Evolutionary conservation across 2,329 filamentous ascomycete genomes (phyloP), one percentile per base, ranked within the genome.

Genomic region (Hymenoscyphus occultus): DNA sequence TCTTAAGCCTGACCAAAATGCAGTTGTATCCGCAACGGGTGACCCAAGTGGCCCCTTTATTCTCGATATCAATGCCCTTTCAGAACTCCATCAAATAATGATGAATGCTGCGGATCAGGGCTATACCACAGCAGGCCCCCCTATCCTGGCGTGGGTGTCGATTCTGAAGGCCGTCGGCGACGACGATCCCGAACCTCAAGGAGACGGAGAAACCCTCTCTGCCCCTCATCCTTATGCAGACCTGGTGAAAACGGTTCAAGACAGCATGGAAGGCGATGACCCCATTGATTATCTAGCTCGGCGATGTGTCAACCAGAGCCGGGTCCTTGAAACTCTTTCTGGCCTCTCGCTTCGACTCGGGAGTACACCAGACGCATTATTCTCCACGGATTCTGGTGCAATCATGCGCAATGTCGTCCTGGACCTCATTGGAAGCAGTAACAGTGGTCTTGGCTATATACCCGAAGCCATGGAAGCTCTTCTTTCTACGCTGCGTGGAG

Each of bases 131-230:
- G 90, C 90, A 22, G 87, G 86, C 63, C 91, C 92, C 1, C 86
- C 91, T 19, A 84, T 92, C 22, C 90, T 96, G 70, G 86, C 90
- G 2, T 98, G 93, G 93, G 87, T 89, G 3, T 80, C 94, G 59
- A 84, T 97, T 32, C 81, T 93, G 10, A 85, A 90, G 72, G 83
- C 84, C 32, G 86, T 95, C 79, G 64, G 65, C 14, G 45, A 70
- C n/a, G 64, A 68, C 16, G 67, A 66, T 31, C 69, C 28, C 74
- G 79, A 67, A n/a, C 45, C 40, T 78, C 59, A 42, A 78, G 81
- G 31, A 42, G 48, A 60, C 10, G 45, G 45, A 51, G 65, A 69
- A 28, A 28, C 56, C 12, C 59, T 54, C 16, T 39, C 64, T n/a
- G 45, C 54, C 14, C 61, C 64, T 19, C 69, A 73, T 61, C 64